Conservation (phyloP, 2,329 filamentous ascomycete species). For the Paracorniculantispora psalliotae region DNA sequence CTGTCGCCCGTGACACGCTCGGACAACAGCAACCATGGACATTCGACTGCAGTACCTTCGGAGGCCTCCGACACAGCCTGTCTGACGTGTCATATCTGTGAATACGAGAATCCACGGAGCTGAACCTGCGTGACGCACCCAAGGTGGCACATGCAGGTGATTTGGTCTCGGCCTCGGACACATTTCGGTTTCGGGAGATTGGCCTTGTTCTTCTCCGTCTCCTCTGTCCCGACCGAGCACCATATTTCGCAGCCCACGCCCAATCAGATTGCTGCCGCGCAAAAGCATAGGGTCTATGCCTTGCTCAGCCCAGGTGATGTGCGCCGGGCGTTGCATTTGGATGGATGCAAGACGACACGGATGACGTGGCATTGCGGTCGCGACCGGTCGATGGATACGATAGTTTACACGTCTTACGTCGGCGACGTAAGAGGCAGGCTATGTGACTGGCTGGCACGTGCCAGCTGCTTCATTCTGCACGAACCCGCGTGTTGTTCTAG, state of each 20-base stretch:
- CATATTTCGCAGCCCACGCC: background rate
- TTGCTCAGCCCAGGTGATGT: background rate
- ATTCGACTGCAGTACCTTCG: background rate
- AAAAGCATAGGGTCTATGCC: background rate
- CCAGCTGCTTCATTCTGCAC: no score
- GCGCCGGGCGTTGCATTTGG: background rate
- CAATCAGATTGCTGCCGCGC: slow-evolving; percentile 4
- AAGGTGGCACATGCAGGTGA: background rate
- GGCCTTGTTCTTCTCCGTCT: background rate
- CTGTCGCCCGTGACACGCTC: background rate
- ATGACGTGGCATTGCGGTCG: slow-evolving; percentile 1
- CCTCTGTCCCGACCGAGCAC: background rate
- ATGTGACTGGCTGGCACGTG: background rate
- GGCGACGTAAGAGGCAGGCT: background rate
- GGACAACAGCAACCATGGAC: background rate
- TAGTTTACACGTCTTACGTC: background rate
- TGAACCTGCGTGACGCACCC: background rate
- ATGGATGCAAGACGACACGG: background rate
- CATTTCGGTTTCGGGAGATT: background rate
- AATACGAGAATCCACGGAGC: background rate
- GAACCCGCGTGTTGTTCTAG: background rate
- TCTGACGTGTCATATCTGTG: background rate
- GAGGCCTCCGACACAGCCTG: slow-evolving; percentile 10
- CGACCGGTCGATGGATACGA: background rate
- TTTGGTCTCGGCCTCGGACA: background rate